Conservation (phyloP, 257 asterid genomes). For the Nicotiana obtusifolia region DNA sequence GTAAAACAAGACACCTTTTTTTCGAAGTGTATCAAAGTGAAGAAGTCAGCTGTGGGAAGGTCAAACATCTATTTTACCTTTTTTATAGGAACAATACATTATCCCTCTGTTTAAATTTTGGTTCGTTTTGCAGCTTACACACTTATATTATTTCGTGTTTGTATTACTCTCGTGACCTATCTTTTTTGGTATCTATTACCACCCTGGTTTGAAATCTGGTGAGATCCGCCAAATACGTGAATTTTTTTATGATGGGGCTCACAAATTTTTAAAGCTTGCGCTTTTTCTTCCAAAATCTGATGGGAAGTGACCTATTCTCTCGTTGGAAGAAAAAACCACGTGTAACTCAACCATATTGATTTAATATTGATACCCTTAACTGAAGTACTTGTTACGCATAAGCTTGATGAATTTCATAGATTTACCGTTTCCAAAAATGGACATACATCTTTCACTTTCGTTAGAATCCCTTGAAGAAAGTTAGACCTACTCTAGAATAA, state of each 20-base stretch:
- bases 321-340: background rate
- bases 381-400: background rate
- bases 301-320: background rate
- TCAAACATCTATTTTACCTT: background rate
- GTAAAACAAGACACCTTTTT: background rate
- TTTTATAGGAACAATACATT: background rate
- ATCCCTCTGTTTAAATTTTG: background rate
- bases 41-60: background rate
- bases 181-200: too few species aligned
- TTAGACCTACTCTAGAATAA: too few species aligned
- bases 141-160: too few species aligned
- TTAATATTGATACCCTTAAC: background rate
- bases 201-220: too few species aligned
- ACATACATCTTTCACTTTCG: too few species aligned
- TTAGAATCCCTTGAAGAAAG: background rate
- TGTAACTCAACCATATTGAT: background rate
- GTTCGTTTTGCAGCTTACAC: too few species aligned
- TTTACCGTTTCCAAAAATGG: too few species aligned
- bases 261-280: too few species aligned
- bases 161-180: background rate
- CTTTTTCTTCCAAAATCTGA: too few species aligned
- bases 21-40: background rate
- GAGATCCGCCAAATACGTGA: too few species aligned
- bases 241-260: too few species aligned
- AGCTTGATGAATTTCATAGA: too few species aligned